Evolutionary conservation across 257 asterid genomes (phyloP).

Genomic region (Solanum medicagineum): DNA sequence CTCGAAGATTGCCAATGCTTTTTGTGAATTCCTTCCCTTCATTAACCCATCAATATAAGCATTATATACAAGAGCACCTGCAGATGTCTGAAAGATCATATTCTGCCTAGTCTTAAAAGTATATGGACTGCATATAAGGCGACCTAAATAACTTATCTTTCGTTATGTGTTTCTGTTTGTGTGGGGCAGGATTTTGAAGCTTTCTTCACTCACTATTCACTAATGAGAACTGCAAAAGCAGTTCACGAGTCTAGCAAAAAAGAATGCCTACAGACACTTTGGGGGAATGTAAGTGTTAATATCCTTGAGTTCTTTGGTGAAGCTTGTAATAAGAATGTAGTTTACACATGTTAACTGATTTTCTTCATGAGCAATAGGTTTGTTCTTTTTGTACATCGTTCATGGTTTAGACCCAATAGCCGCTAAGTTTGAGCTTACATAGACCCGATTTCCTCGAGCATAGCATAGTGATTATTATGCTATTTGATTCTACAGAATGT

Average conservation of each 20-base stretch:
- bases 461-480: neutral
- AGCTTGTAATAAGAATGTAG: neutral
- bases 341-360: neutral
- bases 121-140: neutral
- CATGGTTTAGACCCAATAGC: neutral
- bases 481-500: neutral
- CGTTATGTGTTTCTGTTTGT: neutral
- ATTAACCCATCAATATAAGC: slow-evolving; percentile 67
- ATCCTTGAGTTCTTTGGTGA: neutral
- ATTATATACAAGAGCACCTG: slow-evolving; percentile 62
- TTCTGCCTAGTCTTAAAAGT: neutral
- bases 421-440: neutral
- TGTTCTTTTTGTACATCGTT: neutral
- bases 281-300: neutral
- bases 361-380: neutral
- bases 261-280: neutral
- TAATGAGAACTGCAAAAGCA: neutral
- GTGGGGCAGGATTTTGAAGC: neutral
- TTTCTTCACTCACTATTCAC: neutral
- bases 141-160: neutral
- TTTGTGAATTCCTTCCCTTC: slow-evolving; percentile 39
- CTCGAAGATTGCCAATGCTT: slow-evolving; percentile 51
- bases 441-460: neutral
- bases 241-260: neutral
- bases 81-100: slow-evolving; percentile 6